phyloP scores from a whole-genome alignment of 805 yeast genomes.

The Kazachstania kunashirensis region DNA sequence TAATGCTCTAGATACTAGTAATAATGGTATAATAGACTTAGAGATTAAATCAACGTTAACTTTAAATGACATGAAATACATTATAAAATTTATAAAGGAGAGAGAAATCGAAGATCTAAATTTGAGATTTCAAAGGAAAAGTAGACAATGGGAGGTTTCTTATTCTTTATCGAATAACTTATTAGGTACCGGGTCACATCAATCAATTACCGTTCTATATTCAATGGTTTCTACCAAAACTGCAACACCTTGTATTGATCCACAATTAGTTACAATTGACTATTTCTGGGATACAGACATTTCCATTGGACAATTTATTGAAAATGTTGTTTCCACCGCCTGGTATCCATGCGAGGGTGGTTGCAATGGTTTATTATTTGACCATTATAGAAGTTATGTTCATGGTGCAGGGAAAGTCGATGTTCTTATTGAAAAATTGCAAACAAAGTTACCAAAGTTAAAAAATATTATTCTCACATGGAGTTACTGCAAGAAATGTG shows the following conservation, averaged over 20 bases:
- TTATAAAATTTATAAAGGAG: slow-evolving; percentile 27
- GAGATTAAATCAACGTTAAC: slow-evolving; percentile 26
- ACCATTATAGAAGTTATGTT: slow-evolving; percentile 79
- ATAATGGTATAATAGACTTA: slow-evolving; percentile 11
- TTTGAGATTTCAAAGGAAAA: slow-evolving; percentile 25
- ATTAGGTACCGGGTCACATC: slow-evolving; percentile 65
- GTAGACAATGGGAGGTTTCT: slow-evolving; percentile 62
- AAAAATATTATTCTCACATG: slow-evolving; percentile 73
- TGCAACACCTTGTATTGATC: slow-evolving; percentile 89
- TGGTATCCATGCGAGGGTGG: slow-evolving; percentile 64
- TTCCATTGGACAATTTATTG: slow-evolving; percentile 81
- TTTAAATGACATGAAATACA: slow-evolving; percentile 25
- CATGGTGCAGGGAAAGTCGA: slow-evolving; percentile 81
- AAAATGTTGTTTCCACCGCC: slow-evolving; percentile 64
- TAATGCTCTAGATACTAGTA: slow-evolving; percentile 7
- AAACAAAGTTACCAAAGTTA: slow-evolving; percentile 47
- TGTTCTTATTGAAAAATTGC: slow-evolving; percentile 55
- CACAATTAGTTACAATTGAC: slow-evolving; percentile 73
- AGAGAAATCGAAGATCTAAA: slow-evolving; percentile 26
- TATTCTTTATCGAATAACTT: slow-evolving; percentile 44
- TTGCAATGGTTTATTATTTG: slow-evolving; percentile 59
- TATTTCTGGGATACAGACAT: slow-evolving; percentile 87
- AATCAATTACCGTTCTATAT: slow-evolving; percentile 65
- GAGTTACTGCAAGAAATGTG: slow-evolving; percentile 82
- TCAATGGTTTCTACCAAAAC: slow-evolving; percentile 76